Base-by-base conservation (phyloP, 2,329 filamentous ascomycete genomes). In the Clathrospora elynae region DNA sequence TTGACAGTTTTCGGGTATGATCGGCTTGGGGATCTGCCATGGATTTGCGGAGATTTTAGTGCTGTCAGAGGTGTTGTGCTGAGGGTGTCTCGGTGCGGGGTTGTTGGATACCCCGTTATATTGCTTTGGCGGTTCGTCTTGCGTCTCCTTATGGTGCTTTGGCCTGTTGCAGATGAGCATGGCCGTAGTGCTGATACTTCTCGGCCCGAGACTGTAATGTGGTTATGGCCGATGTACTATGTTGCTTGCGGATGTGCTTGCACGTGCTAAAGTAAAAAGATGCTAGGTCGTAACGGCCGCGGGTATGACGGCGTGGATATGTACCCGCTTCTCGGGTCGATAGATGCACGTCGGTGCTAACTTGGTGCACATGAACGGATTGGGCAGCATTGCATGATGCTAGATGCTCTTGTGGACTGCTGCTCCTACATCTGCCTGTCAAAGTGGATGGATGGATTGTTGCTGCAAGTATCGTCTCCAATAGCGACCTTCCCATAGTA, bases 371-470 rank as follows among this genome's bases (percentile, higher is more conserved):
- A 52, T 52, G 41, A 53, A 53, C 55, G 49, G 59, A 61, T 62
- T 67, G 63, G 66, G 64, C 63, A 67, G 64, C 64, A 68, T 56
- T 55, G 59, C 64, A 66, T 67, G 37, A 42, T 42, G 32, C 43
- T 37, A 45, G 23, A 59, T 52, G 37, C 43, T 47, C 22, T 32
- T 42, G 42, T 43, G 37, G 30, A 34, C 48, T 39, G 49, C 29
- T 34, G 38, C 42, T 48, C 35, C 37, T 57, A 51, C 46, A 44
- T 49, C 35, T 31, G 48, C 8, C 30, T 30, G 46, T 48, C 33
- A 33, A 54, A 46, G 17, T 19, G 42, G 46, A 41, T 24, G 30
- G 42, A 42, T 31, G 30, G 39, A 12, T 41, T 42, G 36, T 31
- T 33, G 16, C 38, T 29, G n/a, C 25, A 35, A 31, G 25, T 18